Base-by-base conservation (phyloP, 139 green algal genomes). In the Chlorella sp. region DNA sequence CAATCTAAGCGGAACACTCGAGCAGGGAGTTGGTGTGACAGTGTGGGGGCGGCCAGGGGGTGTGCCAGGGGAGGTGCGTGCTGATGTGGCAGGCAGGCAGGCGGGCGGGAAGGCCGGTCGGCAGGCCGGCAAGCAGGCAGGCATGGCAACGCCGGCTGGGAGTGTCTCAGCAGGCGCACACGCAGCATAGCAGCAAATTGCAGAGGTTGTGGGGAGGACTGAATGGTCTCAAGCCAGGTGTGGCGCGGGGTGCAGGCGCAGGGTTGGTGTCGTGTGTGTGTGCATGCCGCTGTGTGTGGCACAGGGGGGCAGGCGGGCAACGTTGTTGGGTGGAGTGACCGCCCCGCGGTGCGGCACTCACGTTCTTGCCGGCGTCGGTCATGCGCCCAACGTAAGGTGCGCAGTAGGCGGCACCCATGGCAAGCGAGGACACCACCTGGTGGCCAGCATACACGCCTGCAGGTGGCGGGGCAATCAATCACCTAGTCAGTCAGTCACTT, bases 381-480 rank as follows among this genome's bases (percentile, higher is more conserved):
- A 98, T 98, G 64, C 95, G 89, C 0, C 96, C 96, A 22, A 98
- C 89, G 91, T 98, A 98, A 2, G 96, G 95, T 19, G 96, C 96
- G 1, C 93, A 95, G 88, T 98, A 98, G 32, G 94, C 91, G 0
- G 96, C 96, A 0, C 96, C 96, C 19, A 97, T 87, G 1, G 92
- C 89, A 60, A 95, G 89, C 12, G 96, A 94, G 24, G 95, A 61
- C 39, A 97, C 88, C 37, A 93, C 91, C 81, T 97, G 95, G 40
- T 94, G 91, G 4, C 85, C 24, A 1, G 86, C 84, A 73, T 97
- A 97, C 3, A 96, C 79, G 36, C 91, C 94, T 94, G 91, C 32
- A 57, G 39, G 61, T 24, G n/a, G 60, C 28, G 34, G 60, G 36
- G 32, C 16, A 60, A 4, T 19, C n/a, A n/a, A n/a, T n/a, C n/a